Conservation (phyloP, 805 yeast genomes). For the Diddensiella transvaalensis region DNA sequence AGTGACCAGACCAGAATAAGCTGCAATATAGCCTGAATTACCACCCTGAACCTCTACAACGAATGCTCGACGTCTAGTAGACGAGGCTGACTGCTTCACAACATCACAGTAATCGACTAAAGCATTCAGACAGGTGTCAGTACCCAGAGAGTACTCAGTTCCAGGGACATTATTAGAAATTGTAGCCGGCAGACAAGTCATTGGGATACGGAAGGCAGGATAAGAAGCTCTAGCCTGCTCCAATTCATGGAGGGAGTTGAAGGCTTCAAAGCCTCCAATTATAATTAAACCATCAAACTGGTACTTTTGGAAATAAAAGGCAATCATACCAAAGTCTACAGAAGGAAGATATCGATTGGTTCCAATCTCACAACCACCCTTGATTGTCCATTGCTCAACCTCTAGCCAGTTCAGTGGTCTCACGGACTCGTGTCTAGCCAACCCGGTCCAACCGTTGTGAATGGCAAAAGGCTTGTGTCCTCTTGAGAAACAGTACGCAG, state of each 20-base stretch:
- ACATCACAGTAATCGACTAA: constrained; percentile 92
- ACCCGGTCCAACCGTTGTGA: constrained; percentile 89
- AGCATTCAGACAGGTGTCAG: constrained; percentile 92
- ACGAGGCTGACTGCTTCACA: constrained; percentile 90
- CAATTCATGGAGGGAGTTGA: constrained; percentile 74
- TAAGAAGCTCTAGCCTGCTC: constrained; percentile 70
- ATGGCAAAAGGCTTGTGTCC: constrained; percentile 92
- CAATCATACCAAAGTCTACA: constrained; percentile 81
- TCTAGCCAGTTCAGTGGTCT: constrained; percentile 74
- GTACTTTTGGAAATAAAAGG: constrained; percentile 88
- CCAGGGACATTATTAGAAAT: constrained; percentile 99
- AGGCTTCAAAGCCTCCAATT: constrained; percentile 98
- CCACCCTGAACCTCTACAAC: constrained; percentile 99
- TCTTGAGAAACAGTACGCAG: constrained; percentile 77
- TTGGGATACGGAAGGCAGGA: constrained; percentile 92
- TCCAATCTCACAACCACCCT: constrained; percentile 96
- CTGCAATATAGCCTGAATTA: constrained; percentile 88
- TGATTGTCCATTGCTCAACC: constrained; percentile 80
- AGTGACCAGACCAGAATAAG: constrained; percentile 75
- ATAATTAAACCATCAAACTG: constrained; percentile 83
- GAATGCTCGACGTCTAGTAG: constrained; percentile 89
- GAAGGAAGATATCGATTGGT: constrained; percentile 88
- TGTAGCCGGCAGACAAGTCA: constrained; percentile 91
- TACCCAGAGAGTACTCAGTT: constrained; percentile 90
- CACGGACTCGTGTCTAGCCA: constrained; percentile 84